Evolutionary conservation across 164 flowering plant species (phyloP).

Genomic region (Annona cherimola): DNA sequence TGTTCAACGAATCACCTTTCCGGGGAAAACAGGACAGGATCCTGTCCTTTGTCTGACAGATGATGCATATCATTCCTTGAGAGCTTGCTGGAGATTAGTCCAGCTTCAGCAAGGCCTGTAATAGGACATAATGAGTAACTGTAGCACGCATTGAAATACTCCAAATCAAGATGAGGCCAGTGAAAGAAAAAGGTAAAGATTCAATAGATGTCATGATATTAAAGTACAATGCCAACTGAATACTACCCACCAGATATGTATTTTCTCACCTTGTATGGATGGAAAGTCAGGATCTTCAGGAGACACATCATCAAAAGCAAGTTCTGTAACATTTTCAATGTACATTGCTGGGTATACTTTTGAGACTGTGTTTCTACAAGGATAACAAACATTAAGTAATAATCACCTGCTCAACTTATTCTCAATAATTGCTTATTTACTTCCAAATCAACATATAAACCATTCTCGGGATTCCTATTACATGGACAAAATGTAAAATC

Average conservation of each 20-base stretch:
- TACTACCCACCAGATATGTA: not conserved
- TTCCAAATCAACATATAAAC: not conserved
- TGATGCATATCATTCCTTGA: conserved; percentile 58
- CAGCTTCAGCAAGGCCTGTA: conserved; percentile 98
- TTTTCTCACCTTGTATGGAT: conserved; percentile 79
- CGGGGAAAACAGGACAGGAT: conserved; percentile 59
- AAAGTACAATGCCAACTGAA: not conserved
- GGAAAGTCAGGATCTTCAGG: conserved; percentile 93
- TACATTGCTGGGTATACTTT: conserved; percentile 99
- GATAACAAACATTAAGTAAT: not conserved
- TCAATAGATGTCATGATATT: not conserved
- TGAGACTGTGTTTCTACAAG: conserved; percentile 60
- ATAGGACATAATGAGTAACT: conserved; percentile 2
- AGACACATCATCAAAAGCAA: conserved; percentile 94
- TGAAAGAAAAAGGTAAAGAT: not conserved
- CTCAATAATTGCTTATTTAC: not conserved
- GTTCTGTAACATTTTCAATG: conserved; percentile 85
- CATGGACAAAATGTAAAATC: not conserved
- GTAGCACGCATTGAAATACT: not conserved
- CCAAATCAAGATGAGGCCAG: not conserved
- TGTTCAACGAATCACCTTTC: conserved; percentile 51
- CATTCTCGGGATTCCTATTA: not conserved
- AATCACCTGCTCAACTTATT: not conserved
- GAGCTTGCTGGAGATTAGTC: conserved; percentile 93
- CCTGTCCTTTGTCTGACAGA: conserved; percentile 36